Evolutionary conservation across 2,329 filamentous ascomycete genomes (phyloP), one percentile per base, ranked within the genome.

Genomic region (Mycogone perniciosa): DNA sequence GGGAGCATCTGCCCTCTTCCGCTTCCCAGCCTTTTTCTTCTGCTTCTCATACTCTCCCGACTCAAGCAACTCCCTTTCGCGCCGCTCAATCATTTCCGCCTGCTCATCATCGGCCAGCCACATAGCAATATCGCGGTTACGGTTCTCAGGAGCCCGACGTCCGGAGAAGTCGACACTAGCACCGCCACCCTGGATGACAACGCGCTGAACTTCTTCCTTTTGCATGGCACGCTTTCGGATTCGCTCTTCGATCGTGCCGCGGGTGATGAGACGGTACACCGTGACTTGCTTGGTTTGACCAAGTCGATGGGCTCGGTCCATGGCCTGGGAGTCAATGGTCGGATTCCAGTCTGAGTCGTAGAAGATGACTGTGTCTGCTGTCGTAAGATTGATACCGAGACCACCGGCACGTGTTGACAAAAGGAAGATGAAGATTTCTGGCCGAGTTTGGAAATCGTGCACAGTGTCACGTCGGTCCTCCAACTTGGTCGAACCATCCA

Each of bases 321-420:
- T 97, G 70, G 93, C 93, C 69, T 99, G 93, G 48, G 89, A 95
- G 68, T 99, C 93, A 63, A 97, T 97, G 4, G 93, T 97, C 0
- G 93, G 93, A 67, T 99, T 99, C 93, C 93, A 99, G 69, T 99
- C 93, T 8, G 89, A 95, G 67, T 99, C 93, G 77, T 99, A 99
- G 75, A 99, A 99, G 70, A 99, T 97, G 71, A 99, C 93, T 0
- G 93, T 99, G 67, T 99, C 93, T 20, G 93, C 93, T 47, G 88
- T 86, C 5, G 93, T 97, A 59, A 99, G 75, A 65, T 99, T 99
- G 77, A 99, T 99, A 73, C 93, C 93, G 20, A 99, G 80, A 76
- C 93, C 93, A 81, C 93, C 93, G 35, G 93, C 93, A 70, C 93
- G 90, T 0, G 93, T 99, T 20, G 90, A 96, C 38, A 99, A 76